Evolutionary conservation across 768 basidiomycete species (phyloP), one percentile per base, ranked within the genome.

Genomic region (Tulasnella sp.): DNA sequence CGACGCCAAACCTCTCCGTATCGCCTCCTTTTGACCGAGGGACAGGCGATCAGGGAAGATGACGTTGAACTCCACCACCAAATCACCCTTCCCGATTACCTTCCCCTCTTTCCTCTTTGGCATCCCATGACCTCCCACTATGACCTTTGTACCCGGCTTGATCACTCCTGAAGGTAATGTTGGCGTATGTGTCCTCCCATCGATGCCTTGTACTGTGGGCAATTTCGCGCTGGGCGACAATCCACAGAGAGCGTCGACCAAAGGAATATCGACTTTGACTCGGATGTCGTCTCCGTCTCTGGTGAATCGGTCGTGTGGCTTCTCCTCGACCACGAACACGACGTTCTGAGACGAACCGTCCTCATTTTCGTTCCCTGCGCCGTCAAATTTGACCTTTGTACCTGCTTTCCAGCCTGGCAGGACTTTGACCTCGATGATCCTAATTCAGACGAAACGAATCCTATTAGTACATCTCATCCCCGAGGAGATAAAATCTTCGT

Each of bases 311-410:
- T 78, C 71, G 70, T 98, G 89, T 8, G 85, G 84, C 72, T 95
- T 97, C 73, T 97, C 92, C 71, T 96, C 94, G n/a, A 96, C 82
- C 49, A 95, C 82, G 68, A 99, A 97, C 30, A 93, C 93, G n/a
- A 99, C 78, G 69, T 94, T 90, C 67, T 93, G 91, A 48, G 85
- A 85, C 10, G 86, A 85, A 32, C 63, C 70, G 11, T 74, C 68
- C 43, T 58, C 63, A 53, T 78, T 76, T 66, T 93, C 91, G 70
- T 97, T 93, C 2, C 91, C 91, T 9, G 89, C 85, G 21, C 81
- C 80, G 0, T 88, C 81, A 72, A 94, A 97, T 43, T 89, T 83
- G 61, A 98, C 80, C 73, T 95, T 96, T 17, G 95, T 97, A 0
- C 95, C 95, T 62, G 82, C 81, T 78, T 97, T 97, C 93, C 93